These are phyloP conservation scores for Dendrocalamus latiflorus DNA, from an alignment of 202 grass and related monocot genomes.

Conservation along the genomic window DNA sequence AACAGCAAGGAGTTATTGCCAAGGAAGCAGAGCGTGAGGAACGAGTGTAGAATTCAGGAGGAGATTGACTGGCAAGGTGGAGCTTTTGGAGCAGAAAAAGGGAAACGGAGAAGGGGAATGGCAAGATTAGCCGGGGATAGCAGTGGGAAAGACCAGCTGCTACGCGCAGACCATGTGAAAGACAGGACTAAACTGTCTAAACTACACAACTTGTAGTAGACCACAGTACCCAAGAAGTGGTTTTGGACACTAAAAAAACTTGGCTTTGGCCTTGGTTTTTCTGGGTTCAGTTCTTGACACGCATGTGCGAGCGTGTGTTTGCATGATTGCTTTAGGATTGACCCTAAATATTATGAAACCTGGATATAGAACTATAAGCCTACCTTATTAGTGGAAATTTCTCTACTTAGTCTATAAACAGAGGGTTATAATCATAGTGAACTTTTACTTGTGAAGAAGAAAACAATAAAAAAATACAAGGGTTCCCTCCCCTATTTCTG, in stretches of 20 bases:
- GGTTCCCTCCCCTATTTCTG: too few relatives aligned
- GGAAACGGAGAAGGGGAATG: neutral
- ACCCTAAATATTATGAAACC: too few relatives aligned
- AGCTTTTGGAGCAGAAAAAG: neutral
- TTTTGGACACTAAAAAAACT: slow-evolving; percentile 6
- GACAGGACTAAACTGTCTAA: neutral
- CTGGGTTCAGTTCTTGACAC: too few relatives aligned
- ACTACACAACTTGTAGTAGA: neutral
- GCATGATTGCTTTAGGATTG: too few relatives aligned
- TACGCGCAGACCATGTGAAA: slow-evolving; percentile 31
- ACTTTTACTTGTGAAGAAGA: too few relatives aligned
- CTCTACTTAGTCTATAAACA: too few relatives aligned
- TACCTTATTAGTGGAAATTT: too few relatives aligned
- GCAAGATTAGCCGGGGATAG: neutral
- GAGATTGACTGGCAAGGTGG: neutral
- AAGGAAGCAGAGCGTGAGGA: neutral
- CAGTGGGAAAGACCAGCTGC: neutral
- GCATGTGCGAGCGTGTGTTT: too few relatives aligned
- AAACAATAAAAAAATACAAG: too few relatives aligned
- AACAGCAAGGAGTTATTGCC: slow-evolving; percentile 15
- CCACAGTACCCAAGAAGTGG: neutral
- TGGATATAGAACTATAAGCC: too few relatives aligned
- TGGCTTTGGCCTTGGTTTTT: too few relatives aligned
- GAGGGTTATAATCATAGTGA: too few relatives aligned
- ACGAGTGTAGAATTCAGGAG: neutral